phyloP scores from a whole-genome alignment of 2,329 filamentous ascomycete species.

The Trichoderma semiorbis region DNA sequence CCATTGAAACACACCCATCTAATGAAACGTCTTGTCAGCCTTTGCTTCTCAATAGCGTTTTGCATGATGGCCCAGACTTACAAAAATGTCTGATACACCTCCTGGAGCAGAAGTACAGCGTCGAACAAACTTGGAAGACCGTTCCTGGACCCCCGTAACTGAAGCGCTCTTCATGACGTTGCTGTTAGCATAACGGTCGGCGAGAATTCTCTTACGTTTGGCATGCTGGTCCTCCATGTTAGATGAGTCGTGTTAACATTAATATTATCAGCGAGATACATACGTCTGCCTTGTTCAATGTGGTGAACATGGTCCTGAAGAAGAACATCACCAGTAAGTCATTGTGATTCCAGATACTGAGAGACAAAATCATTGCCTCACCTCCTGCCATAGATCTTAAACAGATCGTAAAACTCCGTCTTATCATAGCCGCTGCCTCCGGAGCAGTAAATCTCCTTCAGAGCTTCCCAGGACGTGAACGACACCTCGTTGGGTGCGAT shows the following conservation, averaged over 20 bases:
- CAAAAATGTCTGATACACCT: conserved; percentile 58
- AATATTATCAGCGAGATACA: conserved; percentile 22
- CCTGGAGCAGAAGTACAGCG: conserved; percentile 46
- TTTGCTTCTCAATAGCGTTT: background rate
- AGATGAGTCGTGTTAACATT: background rate
- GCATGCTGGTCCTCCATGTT: conserved; percentile 47
- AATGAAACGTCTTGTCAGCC: conserved; percentile 16
- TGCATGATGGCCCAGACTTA: conserved; percentile 30
- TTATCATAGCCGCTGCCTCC: conserved; percentile 63
- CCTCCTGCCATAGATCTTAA: conserved; percentile 55
- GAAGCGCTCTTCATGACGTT: conserved; percentile 58
- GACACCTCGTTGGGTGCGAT: conserved; percentile 57
- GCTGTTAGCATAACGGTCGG: conserved; percentile 65
- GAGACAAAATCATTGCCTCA: conserved; percentile 27
- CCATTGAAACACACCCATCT: conserved; percentile 31
- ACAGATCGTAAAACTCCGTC: conserved; percentile 61
- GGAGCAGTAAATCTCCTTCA: conserved; percentile 62
- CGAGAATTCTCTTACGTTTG: conserved; percentile 59
- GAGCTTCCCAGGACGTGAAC: conserved; percentile 52
- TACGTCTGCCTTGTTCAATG: conserved; percentile 51
- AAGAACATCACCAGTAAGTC: background rate
- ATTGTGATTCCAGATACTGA: background rate
- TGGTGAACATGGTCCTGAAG: conserved; percentile 57
- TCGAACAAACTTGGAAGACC: conserved; percentile 53
- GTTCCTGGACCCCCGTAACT: conserved; percentile 54